Base-by-base conservation (phyloP, 495 filamentous ascomycete genomes). In the Podospora pseudoanserina region DNA sequence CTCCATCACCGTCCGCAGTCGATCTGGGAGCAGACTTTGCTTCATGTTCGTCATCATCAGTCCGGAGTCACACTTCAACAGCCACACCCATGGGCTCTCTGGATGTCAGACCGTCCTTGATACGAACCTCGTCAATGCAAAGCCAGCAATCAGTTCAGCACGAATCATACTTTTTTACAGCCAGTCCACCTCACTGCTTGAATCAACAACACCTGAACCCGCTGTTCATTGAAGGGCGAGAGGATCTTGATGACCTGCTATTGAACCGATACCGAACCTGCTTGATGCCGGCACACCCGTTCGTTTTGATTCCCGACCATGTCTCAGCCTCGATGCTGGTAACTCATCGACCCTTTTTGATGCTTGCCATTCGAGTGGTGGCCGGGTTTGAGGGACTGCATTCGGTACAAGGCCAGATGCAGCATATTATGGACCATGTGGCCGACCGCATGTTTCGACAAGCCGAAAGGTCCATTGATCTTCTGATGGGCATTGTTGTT, bases 401-500 rank as follows among this genome's bases (percentile, higher is more conserved):
- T 6, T 77, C 79, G 34, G 77, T 82, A 72, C 70, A 77, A 11
- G 72, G 63, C 20, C 74, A 81, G 63, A 79, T 79, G 28, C 73
- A 68, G 18, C 75, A 75, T 39, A 69, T 84, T 27, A 79, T 82
- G 68, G 76, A 71, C 65, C 72, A 76, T 54, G 69, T 83, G 61
- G 69, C 79, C 26, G 77, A 80, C 28, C 76, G 77, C 26, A 80
- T 86, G 74, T 70, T 85, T 16, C 66, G 85, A 63, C 77, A 79
- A 44, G 78, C 78, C 5, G 80, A 85, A 57, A 73, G 81, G 19
- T 83, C 79, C 28, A 70, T 86, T 54, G 83, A 86, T 54, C 70
- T 84, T 19, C 77, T 86, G 13, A 79, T 83, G 73, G 81, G 83
- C 18, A 76, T 84, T 23, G 69, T 84, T 13, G 70, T 85, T 2